phyloP scores from a whole-genome alignment of 2,329 filamentous ascomycete species.

The Colletotrichum tamarilloi region DNA sequence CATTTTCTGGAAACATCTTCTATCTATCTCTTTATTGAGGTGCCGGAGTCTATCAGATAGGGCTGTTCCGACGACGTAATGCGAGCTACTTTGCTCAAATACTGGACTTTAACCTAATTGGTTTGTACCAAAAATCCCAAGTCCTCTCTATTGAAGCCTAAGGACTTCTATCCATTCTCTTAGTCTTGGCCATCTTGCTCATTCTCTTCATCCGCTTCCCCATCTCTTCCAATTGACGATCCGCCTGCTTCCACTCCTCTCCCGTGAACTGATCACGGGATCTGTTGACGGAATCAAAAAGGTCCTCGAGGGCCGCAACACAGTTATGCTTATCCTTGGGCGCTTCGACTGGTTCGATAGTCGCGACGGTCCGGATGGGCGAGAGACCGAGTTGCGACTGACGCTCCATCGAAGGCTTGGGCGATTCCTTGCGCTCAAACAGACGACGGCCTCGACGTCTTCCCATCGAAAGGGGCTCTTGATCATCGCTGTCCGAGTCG shows the following conservation, averaged over 20 bases:
- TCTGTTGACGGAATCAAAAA: not conserved
- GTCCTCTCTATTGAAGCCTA: not conserved
- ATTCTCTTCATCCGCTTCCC: not conserved
- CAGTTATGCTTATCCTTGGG: not conserved
- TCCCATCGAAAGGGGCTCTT: not conserved
- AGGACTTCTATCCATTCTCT: not conserved
- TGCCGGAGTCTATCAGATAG: too few relatives aligned
- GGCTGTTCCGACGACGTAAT: too few relatives aligned
- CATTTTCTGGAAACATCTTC: too few relatives aligned
- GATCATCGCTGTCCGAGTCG: not conserved
- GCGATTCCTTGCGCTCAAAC: not conserved
- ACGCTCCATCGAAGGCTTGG: not conserved
- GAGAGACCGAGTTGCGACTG: not conserved
- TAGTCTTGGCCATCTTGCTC: constrained; percentile 13
- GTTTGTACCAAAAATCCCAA: not conserved
- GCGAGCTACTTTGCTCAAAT: too few relatives aligned
- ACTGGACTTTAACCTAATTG: not conserved
- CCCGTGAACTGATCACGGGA: not conserved
- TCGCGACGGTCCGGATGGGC: not conserved
- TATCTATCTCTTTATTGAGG: too few relatives aligned
- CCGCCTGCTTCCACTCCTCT: not conserved
- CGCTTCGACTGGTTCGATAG: not conserved
- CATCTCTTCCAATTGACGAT: constrained; percentile 1
- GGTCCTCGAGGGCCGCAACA: not conserved
- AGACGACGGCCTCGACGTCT: not conserved